phyloP scores from a whole-genome alignment of 345 rosid genomes.

The Acer yangbiense region DNA sequence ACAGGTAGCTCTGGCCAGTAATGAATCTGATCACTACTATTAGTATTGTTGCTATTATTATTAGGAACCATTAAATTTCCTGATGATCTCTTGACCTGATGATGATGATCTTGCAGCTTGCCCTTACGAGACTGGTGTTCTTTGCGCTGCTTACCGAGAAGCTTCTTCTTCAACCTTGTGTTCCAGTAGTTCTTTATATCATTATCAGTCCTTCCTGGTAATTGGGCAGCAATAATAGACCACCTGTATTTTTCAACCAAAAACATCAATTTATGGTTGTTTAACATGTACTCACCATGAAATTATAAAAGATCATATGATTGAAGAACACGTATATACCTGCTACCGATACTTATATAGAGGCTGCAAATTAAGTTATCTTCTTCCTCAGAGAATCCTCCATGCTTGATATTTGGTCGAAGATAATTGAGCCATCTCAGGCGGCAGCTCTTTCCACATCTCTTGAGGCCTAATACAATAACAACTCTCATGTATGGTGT shows the following conservation, averaged over 20 bases:
- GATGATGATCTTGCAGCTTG: constrained; percentile 19
- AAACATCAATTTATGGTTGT: background rate
- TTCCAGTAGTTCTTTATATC: constrained; percentile 75
- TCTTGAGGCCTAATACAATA: constrained; percentile 54
- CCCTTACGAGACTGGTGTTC: constrained; percentile 38
- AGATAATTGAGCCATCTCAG: constrained; percentile 77
- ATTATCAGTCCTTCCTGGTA: constrained; percentile 69
- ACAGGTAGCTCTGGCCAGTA: constrained; percentile 53
- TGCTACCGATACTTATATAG: constrained; percentile 66
- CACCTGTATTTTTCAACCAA: constrained; percentile 34
- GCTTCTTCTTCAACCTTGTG: constrained; percentile 64
- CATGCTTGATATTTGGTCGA: constrained; percentile 68
- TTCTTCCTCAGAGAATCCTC: constrained; percentile 75
- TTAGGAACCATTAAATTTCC: constrained; percentile 20
- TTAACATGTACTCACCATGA: no score
- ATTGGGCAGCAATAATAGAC: constrained; percentile 63
- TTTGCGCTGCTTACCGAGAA: constrained; percentile 44
- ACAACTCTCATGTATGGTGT: background rate
- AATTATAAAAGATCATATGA: background rate
- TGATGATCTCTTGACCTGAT: constrained; percentile 26
- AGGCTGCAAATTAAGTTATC: constrained; percentile 62
- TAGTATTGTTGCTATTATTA: constrained; percentile 10
- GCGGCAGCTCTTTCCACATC: constrained; percentile 83
- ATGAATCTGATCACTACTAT: constrained; percentile 29
- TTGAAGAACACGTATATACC: constrained; percentile 29